A percentile compares a stretch with the other conserved stretches of the same genome.
These are phyloP conservation scores for Hordeum pubiflorum DNA, from an alignment of 202 grass and related monocot genomes.

Conservation along the genomic window DNA sequence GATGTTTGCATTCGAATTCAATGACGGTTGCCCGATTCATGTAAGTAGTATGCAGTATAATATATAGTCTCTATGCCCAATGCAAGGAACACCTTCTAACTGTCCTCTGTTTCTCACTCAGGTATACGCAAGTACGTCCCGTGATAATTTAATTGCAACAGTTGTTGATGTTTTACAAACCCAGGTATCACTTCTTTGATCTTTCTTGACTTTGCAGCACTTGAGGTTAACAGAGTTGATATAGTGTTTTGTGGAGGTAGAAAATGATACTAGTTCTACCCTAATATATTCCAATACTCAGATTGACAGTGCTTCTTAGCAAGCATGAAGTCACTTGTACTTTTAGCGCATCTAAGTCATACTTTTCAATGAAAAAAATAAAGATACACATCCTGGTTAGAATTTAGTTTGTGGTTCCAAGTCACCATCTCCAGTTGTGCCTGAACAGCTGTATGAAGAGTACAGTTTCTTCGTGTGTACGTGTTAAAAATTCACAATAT, in stretches of 20 bases:
- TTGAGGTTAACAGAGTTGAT: conserved; percentile 8
- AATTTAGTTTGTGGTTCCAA: conserved; percentile 1
- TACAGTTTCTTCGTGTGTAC: background rate
- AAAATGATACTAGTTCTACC: background rate
- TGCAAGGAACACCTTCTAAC: conserved; percentile 21
- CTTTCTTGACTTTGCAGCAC: conserved; percentile 6
- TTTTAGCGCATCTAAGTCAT: background rate
- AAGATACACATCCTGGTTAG: background rate
- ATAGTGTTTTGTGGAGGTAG: background rate
- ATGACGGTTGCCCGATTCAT: conserved; percentile 86
- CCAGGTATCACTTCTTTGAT: conserved; percentile 46
- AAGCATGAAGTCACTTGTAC: background rate
- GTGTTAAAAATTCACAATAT: background rate
- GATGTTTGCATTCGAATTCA: conserved; percentile 98
- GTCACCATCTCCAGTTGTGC: background rate
- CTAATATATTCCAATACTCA: conserved; percentile 18
- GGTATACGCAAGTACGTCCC: conserved; percentile 97
- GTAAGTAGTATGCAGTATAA: conserved; percentile 65
- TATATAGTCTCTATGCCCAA: conserved; percentile 7
- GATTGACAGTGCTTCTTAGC: background rate
- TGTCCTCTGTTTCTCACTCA: conserved; percentile 35
- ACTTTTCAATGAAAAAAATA: conserved; percentile 1
- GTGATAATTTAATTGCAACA: conserved; percentile 90
- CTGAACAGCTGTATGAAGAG: background rate
- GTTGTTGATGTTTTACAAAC: conserved; percentile 82